A percentile compares a stretch with the other conserved stretches of the same genome.
These are phyloP conservation scores for Cicer cuneatum DNA, from an alignment of 306 rosid species.

Conservation along the genomic window DNA sequence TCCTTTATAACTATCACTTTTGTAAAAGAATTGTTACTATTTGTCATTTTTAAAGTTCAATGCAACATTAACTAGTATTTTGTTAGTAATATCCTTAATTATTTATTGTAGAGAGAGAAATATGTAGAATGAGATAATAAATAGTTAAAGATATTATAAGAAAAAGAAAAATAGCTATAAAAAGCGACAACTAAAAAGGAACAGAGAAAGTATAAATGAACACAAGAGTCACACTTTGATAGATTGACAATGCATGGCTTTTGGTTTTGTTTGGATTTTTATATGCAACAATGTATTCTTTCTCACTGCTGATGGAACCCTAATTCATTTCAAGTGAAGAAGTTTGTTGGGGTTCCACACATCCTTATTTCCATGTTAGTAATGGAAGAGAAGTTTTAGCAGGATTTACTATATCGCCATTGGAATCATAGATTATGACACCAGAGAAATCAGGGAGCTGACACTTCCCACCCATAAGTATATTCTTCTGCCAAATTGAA, in stretches of 20 bases:
- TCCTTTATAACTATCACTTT: no score
- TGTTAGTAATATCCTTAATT: no score
- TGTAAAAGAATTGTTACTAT: no score
- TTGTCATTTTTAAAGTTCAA: no score
- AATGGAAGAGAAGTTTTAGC: constrained; percentile 57
- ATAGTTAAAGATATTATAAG: no score
- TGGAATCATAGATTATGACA: constrained; percentile 73
- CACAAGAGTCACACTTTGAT: neutral
- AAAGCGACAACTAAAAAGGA: no score
- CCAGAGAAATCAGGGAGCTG: constrained; percentile 93
- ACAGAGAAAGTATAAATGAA: no score
- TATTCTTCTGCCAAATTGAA: constrained; percentile 87
- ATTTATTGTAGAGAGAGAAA: no score
- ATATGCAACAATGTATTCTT: constrained; percentile 1
- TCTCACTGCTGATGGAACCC: neutral
- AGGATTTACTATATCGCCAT: constrained; percentile 66
- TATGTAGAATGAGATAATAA: no score
- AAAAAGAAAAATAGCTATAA: no score
- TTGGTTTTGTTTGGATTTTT: neutral
- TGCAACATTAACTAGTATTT: no score
- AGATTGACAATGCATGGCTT: neutral
- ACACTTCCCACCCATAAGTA: constrained; percentile 93
- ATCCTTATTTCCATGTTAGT: constrained; percentile 68
- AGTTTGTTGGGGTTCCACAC: neutral
- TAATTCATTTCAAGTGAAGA: constrained; percentile 3